phyloP scores from a whole-genome alignment of 257 asterid genomes.

The Primulina eburnea region DNA sequence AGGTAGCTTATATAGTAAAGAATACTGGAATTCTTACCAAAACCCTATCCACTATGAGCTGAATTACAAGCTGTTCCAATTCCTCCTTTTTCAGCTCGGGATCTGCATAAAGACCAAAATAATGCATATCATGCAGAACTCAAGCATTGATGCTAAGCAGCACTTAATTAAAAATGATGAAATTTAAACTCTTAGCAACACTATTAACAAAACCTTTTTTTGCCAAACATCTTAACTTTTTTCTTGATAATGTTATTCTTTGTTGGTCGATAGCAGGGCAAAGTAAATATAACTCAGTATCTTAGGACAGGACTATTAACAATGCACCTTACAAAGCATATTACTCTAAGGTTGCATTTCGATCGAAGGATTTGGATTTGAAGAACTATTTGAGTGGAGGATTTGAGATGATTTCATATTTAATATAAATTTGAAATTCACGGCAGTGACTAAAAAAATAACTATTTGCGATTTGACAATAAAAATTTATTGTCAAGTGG shows the following conservation, averaged over 20 bases:
- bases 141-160: background rate
- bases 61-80: conserved; percentile 70
- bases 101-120: conserved; percentile 41
- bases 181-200: background rate
- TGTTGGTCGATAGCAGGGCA: no score
- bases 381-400: no score
- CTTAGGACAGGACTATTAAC: background rate
- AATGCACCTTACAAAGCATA: background rate
- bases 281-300: no score
- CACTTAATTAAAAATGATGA: background rate
- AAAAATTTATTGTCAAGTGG: no score
- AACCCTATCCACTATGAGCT: conserved; percentile 69
- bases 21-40: conserved; percentile 47
- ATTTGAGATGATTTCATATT: no score
- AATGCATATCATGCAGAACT: conserved; percentile 8
- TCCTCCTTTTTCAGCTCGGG: conserved; percentile 77
- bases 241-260: no score
- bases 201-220: background rate
- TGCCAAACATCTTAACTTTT: background rate
- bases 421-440: no score
- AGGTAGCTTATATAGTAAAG: conserved; percentile 21
- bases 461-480: no score
- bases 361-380: no score
- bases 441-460: no score
- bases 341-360: no score